phyloP scores from a whole-genome alignment of 768 basidiomycete genomes.

The Suillus placidus region DNA sequence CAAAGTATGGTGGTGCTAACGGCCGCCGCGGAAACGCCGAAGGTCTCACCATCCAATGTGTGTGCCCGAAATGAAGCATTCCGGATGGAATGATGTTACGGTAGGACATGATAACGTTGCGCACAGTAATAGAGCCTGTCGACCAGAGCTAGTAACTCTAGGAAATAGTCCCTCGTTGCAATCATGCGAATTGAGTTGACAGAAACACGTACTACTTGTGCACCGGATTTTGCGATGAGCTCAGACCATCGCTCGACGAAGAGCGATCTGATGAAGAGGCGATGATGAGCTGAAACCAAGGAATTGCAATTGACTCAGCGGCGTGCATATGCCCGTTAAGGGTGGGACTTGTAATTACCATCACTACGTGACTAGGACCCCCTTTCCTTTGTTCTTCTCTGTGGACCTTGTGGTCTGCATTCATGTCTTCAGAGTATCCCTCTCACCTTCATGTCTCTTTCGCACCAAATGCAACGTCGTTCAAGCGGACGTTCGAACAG shows the following conservation, averaged over 20 bases:
- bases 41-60: not conserved
- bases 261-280: not conserved
- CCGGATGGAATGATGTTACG: not conserved
- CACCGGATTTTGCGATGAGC: not conserved
- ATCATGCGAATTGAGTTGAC: not conserved
- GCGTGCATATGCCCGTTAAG: not conserved
- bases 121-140: not conserved
- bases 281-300: not conserved
- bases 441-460: slow-evolving; percentile 58
- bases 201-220: not conserved
- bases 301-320: not conserved
- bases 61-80: no score
- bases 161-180: slow-evolving; percentile 5
- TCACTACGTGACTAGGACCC: slow-evolving; percentile 3
- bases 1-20: not conserved
- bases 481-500: slow-evolving; percentile 62
- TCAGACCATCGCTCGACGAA: not conserved
- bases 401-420: slow-evolving; percentile 4
- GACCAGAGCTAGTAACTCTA: not conserved
- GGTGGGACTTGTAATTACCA: slow-evolving; percentile 5
- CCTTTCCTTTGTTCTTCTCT: slow-evolving; percentile 11
- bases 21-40: not conserved
- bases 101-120: not conserved
- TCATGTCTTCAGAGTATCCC: slow-evolving; percentile 30
- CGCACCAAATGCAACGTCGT: slow-evolving; percentile 52